phyloP scores from a whole-genome alignment of 2,329 filamentous ascomycete genomes.

The Arthrobotrys megalospora region DNA sequence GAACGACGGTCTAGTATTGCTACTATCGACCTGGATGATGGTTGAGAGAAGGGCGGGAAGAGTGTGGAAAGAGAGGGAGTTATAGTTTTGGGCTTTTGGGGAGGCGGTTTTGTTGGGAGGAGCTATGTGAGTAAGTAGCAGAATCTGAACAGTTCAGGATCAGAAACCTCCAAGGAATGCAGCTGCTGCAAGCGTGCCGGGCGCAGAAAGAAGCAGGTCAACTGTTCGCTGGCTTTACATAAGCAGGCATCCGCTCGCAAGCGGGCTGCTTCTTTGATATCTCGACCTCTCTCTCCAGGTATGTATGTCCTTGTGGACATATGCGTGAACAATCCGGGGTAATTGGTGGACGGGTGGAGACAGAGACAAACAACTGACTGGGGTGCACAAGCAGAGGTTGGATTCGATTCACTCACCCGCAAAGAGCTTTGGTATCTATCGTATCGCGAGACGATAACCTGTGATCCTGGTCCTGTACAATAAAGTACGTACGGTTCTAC shows the following conservation, averaged over 20 bases:
- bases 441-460: neutral
- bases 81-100: neutral
- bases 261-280: constrained; percentile 26
- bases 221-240: constrained; percentile 26
- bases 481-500: constrained; percentile 2
- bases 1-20: neutral
- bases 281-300: constrained; percentile 13
- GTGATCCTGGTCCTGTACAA: constrained; percentile 9
- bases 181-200: constrained; percentile 16
- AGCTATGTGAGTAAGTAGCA: neutral
- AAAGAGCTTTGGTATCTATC: neutral
- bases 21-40: neutral
- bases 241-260: constrained; percentile 31
- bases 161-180: neutral
- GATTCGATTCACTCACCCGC: constrained; percentile 13
- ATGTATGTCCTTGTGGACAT: neutral
- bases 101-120: constrained; percentile 33
- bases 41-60: neutral
- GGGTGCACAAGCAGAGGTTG: neutral
- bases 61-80: neutral
- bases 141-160: neutral
- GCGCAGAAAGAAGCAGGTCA: constrained; percentile 33
- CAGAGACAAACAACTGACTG: constrained; percentile 19
- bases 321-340: constrained; percentile 20
- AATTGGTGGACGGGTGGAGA: constrained; percentile 8